A percentile compares a stretch with the other conserved stretches of the same genome.
phyloP scores from a whole-genome alignment of 73 alveolate genomes.

The Diophrys sp. region DNA sequence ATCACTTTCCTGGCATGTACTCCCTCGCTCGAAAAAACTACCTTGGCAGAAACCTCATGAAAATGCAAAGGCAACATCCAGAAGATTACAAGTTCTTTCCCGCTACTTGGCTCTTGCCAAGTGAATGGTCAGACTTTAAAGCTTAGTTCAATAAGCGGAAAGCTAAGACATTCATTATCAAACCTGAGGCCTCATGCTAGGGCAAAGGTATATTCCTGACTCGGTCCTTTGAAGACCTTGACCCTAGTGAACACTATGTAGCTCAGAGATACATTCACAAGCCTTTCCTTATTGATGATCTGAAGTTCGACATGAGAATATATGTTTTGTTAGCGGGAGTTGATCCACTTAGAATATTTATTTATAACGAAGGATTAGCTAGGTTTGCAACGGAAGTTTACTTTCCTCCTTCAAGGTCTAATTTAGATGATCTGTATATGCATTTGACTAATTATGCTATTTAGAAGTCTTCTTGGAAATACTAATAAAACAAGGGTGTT shows the following conservation, averaged over 20 bases:
- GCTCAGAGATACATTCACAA: conserved; percentile 86
- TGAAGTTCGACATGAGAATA: conserved; percentile 91
- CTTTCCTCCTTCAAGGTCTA: conserved; percentile 43
- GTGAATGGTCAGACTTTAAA: conserved; percentile 11
- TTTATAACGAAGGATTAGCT: conserved; percentile 90
- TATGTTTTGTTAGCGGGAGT: conserved; percentile 85
- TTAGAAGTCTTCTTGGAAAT: conserved; percentile 37
- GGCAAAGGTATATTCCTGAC: conserved; percentile 96
- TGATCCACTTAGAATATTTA: conserved; percentile 86
- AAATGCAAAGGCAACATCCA: conserved; percentile 4
- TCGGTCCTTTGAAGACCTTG: conserved; percentile 72
- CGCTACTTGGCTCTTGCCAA: conserved; percentile 13
- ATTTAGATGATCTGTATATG: conserved; percentile 65
- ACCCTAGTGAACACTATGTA: conserved; percentile 83
- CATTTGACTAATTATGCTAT: conserved; percentile 93
- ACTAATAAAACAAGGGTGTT: conserved; percentile 26
- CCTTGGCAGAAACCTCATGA: conserved; percentile 7
- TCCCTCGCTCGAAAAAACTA: conserved; percentile 9
- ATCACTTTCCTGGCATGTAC: conserved; percentile 33
- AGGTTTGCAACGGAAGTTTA: conserved; percentile 89
- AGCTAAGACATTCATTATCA: conserved; percentile 16
- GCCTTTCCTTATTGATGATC: conserved; percentile 92
- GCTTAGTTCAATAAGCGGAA: neutral
- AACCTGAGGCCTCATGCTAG: no score
- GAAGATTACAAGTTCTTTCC: conserved; percentile 10